Conservation (phyloP, 768 basidiomycete genomes). For the Suillus discolor region DNA sequence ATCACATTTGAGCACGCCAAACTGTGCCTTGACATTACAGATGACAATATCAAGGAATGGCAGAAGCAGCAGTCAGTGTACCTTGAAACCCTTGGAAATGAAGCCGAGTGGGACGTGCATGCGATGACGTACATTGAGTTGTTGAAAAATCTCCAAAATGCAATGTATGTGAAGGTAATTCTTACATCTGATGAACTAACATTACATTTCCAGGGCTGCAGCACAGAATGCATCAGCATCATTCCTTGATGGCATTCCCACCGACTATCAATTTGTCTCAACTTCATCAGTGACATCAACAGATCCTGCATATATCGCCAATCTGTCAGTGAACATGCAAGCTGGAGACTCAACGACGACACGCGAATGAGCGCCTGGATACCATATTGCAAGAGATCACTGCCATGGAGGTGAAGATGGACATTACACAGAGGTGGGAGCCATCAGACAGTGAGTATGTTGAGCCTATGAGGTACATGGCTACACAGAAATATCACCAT, state of each 20-base stretch:
- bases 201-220: slow-evolving; percentile 13
- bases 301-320: slow-evolving; percentile 13
- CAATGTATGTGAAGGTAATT: background rate
- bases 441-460: slow-evolving; percentile 26
- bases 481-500: slow-evolving; percentile 23
- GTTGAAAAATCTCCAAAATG: background rate
- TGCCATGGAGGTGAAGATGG: slow-evolving; percentile 27
- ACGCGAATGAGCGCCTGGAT: slow-evolving; percentile 20
- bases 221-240: slow-evolving; percentile 5
- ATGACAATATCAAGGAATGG: slow-evolving; percentile 1
- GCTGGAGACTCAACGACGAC: slow-evolving; percentile 26
- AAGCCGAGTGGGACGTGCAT: slow-evolving; percentile 29
- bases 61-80: slow-evolving; percentile 19
- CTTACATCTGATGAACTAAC: slow-evolving; percentile 6
- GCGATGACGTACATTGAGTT: slow-evolving; percentile 12
- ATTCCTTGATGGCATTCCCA: slow-evolving; percentile 13
- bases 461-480: slow-evolving; percentile 9
- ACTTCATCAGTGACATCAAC: slow-evolving; percentile 12
- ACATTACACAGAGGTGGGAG: slow-evolving; percentile 32
- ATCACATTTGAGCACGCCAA: background rate
- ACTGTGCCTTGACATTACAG: background rate
- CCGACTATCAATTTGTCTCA: slow-evolving; percentile 16
- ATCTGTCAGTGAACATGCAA: slow-evolving; percentile 22
- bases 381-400: slow-evolving; percentile 21
- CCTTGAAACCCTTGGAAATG: slow-evolving; percentile 28